Evolutionary conservation across 805 yeast species (phyloP).

Genomic region (Schizosaccharomyces osmophilus): DNA sequence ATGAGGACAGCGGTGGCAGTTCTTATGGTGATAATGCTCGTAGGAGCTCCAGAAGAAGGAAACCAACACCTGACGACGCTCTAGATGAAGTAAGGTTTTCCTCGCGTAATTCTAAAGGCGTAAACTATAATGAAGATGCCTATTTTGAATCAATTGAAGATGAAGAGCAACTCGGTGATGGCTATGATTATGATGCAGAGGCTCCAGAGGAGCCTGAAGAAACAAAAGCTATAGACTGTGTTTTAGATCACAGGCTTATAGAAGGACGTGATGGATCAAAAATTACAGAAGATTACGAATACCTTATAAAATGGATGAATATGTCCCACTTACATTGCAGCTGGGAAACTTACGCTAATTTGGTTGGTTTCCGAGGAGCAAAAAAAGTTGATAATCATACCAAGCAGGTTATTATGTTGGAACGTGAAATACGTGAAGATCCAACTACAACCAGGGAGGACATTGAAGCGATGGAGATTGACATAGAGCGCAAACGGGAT

Average conservation of each 20-base stretch:
- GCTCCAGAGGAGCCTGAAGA: conserved; percentile 19
- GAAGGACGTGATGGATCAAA: conserved; percentile 16
- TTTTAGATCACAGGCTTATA: conserved; percentile 29
- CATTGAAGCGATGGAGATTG: conserved; percentile 78
- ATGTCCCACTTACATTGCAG: conserved; percentile 82
- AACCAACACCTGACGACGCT: conserved; percentile 4
- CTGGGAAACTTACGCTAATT: conserved; percentile 49
- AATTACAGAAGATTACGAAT: conserved; percentile 13
- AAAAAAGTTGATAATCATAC: conserved; percentile 79
- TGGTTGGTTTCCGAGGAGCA: conserved; percentile 36
- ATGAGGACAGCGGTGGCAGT: conserved; percentile 5
- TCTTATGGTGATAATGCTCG: conserved; percentile 1
- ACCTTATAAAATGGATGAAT: conserved; percentile 54
- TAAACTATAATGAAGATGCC: conserved; percentile 54
- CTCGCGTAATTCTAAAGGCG: conserved; percentile 41
- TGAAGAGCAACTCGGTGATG: conserved; percentile 17
- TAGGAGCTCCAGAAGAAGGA: neutral
- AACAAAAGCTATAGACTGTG: conserved; percentile 21
- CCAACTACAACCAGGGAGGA: conserved; percentile 74
- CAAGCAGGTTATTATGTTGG: conserved; percentile 46
- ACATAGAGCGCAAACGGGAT: conserved; percentile 61
- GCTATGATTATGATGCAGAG: conserved; percentile 11
- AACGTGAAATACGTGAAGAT: conserved; percentile 53
- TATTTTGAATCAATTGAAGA: conserved; percentile 26
- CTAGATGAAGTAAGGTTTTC: conserved; percentile 32